These are phyloP conservation scores for Trametes polyzona DNA, from an alignment of 1,284 basidiomycete species.

Conservation along the genomic window DNA sequence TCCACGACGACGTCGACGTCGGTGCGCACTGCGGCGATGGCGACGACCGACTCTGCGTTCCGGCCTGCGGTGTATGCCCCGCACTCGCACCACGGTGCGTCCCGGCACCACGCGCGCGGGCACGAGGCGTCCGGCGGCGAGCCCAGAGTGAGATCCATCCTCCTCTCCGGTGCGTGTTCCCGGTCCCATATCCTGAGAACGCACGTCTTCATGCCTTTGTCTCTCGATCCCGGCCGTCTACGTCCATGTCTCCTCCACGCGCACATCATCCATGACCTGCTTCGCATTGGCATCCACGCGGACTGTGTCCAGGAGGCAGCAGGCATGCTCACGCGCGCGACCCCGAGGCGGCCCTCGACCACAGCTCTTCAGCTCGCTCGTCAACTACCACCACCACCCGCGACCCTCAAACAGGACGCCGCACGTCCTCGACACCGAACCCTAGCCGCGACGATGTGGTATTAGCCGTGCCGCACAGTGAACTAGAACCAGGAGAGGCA, in stretches of 20 bases:
- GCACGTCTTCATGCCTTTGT: conserved; percentile 9
- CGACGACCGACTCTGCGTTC: conserved; percentile 2
- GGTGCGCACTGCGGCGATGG: conserved; percentile 18
- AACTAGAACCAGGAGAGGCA: conserved; percentile 3
- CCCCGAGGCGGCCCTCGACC: conserved; percentile 2
- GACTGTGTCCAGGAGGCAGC: conserved; percentile 18
- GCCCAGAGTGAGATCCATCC: conserved; percentile 24
- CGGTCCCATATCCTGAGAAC: conserved; percentile 6
- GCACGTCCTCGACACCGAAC: neutral
- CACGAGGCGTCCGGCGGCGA: conserved; percentile 17
- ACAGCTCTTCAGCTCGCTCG: neutral
- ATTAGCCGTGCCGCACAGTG: neutral
- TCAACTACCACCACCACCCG: too few relatives aligned
- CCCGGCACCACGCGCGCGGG: conserved; percentile 6
- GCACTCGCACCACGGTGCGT: neutral
- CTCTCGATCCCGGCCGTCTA: neutral
- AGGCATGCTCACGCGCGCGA: conserved; percentile 13
- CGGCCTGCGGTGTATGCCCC: neutral
- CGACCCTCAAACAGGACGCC: neutral
- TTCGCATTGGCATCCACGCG: conserved; percentile 9
- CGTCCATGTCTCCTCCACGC: neutral
- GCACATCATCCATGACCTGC: conserved; percentile 18
- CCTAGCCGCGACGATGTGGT: neutral
- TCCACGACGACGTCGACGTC: conserved; percentile 13
- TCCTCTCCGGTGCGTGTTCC: conserved; percentile 27